Evolutionary conservation across 2,329 filamentous ascomycete genomes (phyloP).

Genomic region (Phaeosphaeria sp.): DNA sequence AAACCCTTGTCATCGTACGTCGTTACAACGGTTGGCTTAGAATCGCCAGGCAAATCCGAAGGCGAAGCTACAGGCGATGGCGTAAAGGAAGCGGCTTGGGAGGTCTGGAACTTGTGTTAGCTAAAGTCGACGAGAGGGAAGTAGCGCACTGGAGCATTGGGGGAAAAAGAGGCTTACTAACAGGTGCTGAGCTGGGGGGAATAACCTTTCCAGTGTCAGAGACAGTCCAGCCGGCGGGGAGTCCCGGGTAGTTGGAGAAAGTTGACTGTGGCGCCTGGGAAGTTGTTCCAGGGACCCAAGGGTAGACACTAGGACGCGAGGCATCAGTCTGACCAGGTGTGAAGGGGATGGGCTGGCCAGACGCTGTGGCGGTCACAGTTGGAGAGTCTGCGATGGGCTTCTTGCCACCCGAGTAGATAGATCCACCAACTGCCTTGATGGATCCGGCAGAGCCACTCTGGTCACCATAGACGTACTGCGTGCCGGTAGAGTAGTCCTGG

Average conservation of each 20-base stretch:
- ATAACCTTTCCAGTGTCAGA: slow-evolving; percentile 79
- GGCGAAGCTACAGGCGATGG: slow-evolving; percentile 54
- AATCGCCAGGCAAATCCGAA: slow-evolving; percentile 36
- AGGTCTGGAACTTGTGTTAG: slow-evolving; percentile 51
- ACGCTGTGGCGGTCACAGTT: slow-evolving; percentile 67
- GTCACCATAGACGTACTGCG: slow-evolving; percentile 81
- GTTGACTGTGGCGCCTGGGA: slow-evolving; percentile 56
- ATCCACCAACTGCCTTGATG: slow-evolving; percentile 80
- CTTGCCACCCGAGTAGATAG: slow-evolving; percentile 68
- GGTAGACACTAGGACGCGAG: slow-evolving; percentile 53
- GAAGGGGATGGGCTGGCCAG: slow-evolving; percentile 71
- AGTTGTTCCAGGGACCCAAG: slow-evolving; percentile 67
- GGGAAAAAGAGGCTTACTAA: slow-evolving; percentile 61
- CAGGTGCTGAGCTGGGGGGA: slow-evolving; percentile 71
- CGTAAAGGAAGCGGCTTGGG: slow-evolving; percentile 60
- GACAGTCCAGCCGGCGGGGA: slow-evolving; percentile 84
- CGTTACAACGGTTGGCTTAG: slow-evolving; percentile 50
- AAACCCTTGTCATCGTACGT: slow-evolving; percentile 59
- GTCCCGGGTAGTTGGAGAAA: slow-evolving; percentile 58
- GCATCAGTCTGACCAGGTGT: slow-evolving; percentile 65
- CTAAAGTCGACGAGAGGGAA: slow-evolving; percentile 1
- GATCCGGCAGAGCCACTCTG: slow-evolving; percentile 79
- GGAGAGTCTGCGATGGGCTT: slow-evolving; percentile 63
- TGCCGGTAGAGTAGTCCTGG: slow-evolving; percentile 92
- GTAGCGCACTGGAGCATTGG: slow-evolving; percentile 5